Conservation (phyloP, 371 early-diverging fungal species). For the Mucor mucedo region DNA sequence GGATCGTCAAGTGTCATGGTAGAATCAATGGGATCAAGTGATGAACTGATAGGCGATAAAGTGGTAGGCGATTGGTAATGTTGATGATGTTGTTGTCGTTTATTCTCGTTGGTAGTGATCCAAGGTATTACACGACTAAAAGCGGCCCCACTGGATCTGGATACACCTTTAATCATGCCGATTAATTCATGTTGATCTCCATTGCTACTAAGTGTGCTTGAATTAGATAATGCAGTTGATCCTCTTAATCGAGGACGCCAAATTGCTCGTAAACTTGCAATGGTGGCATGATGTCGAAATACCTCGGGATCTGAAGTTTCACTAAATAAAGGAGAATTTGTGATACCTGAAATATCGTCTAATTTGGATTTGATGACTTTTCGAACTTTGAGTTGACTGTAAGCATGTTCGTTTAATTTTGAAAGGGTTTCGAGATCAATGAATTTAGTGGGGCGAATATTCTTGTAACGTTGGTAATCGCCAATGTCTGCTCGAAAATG, state of each 20-base stretch:
- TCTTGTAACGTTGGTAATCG: slow-evolving; percentile 57
- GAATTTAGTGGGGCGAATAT: slow-evolving; percentile 32
- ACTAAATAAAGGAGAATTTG: slow-evolving; percentile 50
- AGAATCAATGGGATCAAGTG: not conserved
- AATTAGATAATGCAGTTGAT: not conserved
- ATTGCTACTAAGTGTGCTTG: not conserved
- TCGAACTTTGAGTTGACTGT: slow-evolving; percentile 53
- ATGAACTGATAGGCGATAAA: not conserved
- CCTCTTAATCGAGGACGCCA: slow-evolving; percentile 62
- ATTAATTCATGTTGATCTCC: slow-evolving; percentile 19
- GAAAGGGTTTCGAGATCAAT: slow-evolving; percentile 49
- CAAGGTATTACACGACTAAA: slow-evolving; percentile 33
- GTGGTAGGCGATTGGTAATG: not conserved
- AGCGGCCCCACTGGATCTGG: slow-evolving; percentile 47
- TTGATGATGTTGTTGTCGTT: not conserved
- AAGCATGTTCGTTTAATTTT: slow-evolving; percentile 45
- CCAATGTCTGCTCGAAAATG: slow-evolving; percentile 56
- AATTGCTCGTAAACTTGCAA: slow-evolving; percentile 62
- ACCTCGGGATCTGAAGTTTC: slow-evolving; percentile 65
- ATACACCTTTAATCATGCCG: slow-evolving; percentile 47
- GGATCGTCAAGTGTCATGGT: not conserved
- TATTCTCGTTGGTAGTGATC: slow-evolving; percentile 14
- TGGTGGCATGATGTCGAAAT: slow-evolving; percentile 61
- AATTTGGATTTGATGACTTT: slow-evolving; percentile 66
- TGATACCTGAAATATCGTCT: slow-evolving; percentile 64